Base-by-base conservation (phyloP, 2,329 filamentous ascomycete species). In the Aspergillus sergii region DNA sequence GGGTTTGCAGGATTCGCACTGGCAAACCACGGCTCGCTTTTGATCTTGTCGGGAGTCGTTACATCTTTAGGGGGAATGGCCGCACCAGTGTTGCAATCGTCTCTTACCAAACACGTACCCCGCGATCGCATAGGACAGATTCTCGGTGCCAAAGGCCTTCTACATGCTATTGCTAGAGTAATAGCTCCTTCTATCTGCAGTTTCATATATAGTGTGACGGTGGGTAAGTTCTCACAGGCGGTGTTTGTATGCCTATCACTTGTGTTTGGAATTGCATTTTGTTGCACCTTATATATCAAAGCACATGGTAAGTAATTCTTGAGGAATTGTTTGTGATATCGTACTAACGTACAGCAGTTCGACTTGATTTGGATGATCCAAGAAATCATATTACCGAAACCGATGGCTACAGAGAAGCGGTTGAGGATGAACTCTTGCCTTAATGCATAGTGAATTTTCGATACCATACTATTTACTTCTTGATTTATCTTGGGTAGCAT, bases 71-170 rank as follows among this genome's bases (percentile, higher is more conserved):
- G 94, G 28, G 94, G 94, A 1, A 89, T 98, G 53, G 94, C 91
- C 0, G 90, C 90, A 41, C 94, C 95, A 1, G 95, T 92, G 0
- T 83, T 96, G 57, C 93, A 96, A 73, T 90, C 91, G 1, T 86
- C 91, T 0, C 81, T 97, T 57, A 97, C 93, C 23, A 98, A 97
- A 75, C 95, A 98, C 76, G 90, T 98, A 0, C 92, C 94, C 0
- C 84, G 88, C 0, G 91, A 95, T 66, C 86, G 87, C 54, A 90
- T 95, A 0, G 95, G 95, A 0, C 89, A 95, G 75, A 82, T 98
- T n/a, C 85, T 99, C 0, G 95, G 95, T 26, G 94, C 93, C 1
- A 90, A 90, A 19, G 95, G 94, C 0, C 82, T 98, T 65, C 79
- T 98, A 62, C 94, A 98, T 78, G 91, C 93, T 1, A 79, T 97